These are phyloP conservation scores for Sporisorium iseilematis-ciliati DNA, from an alignment of 1,284 basidiomycete genomes.

Conservation along the genomic window DNA sequence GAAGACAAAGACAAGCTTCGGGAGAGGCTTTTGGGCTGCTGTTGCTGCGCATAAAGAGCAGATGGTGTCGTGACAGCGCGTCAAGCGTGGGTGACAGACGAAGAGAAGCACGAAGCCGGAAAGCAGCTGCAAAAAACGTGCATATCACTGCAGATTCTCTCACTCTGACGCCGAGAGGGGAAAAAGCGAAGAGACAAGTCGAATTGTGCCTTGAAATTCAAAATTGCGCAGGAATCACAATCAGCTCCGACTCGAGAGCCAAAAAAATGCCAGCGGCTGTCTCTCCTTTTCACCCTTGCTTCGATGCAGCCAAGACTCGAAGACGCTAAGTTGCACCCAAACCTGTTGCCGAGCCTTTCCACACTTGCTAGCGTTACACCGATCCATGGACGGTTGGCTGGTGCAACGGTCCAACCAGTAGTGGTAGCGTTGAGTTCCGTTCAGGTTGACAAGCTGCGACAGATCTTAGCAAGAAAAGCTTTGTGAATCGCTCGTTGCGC, in stretches of 20 bases:
- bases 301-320: constrained; percentile 5
- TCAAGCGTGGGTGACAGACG: constrained; percentile 1
- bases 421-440: too few relatives aligned
- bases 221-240: too few relatives aligned
- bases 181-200: background rate
- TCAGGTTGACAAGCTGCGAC: background rate
- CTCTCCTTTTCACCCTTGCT: background rate
- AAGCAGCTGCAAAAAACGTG: constrained; percentile 5
- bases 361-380: background rate
- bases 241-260: background rate
- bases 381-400: too few relatives aligned
- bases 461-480: background rate
- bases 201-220: constrained; percentile 4
- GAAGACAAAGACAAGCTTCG: too few relatives aligned
- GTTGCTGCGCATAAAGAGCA: background rate
- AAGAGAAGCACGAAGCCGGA: background rate
- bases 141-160: background rate
- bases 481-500: background rate
- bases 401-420: too few relatives aligned
- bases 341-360: background rate
- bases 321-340: background rate
- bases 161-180: constrained; percentile 3
- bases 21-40: constrained; percentile 1
- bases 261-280: constrained; percentile 8
- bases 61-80: constrained; percentile 7